Evolutionary conservation across 306 rosid genomes (phyloP).

Genomic region (Dalbergia oliveri): DNA sequence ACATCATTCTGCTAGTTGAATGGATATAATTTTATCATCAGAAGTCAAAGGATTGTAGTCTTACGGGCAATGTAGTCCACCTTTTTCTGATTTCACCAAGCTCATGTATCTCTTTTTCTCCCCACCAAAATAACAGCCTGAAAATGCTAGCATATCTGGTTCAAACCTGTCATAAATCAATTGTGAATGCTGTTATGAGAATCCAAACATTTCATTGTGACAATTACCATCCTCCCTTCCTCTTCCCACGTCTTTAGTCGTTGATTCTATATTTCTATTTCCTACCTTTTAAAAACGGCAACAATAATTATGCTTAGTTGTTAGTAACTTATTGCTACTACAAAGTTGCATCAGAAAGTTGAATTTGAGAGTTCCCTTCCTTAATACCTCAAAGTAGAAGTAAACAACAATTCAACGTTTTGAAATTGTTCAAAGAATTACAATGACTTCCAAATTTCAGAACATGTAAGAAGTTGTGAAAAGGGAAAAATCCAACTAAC

Average conservation of each 20-base stretch:
- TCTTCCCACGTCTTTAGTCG: conserved; percentile 17
- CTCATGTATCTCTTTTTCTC: conserved; percentile 89
- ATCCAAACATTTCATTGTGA: not conserved
- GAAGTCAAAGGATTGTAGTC: conserved; percentile 52
- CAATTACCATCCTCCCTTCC: not conserved
- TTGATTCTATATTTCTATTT: not conserved
- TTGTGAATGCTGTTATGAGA: conserved; percentile 35
- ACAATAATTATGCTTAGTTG: too few relatives aligned
- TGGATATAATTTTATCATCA: conserved; percentile 24
- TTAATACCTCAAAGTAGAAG: conserved; percentile 36
- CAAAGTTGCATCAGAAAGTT: not conserved
- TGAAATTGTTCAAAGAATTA: conserved; percentile 24
- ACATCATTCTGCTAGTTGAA: conserved; percentile 11
- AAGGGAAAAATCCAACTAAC: conserved; percentile 57
- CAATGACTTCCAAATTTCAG: conserved; percentile 30
- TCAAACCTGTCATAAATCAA: conserved; percentile 82
- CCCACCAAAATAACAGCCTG: conserved; percentile 99
- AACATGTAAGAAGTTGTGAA: conserved; percentile 14
- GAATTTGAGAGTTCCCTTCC: conserved; percentile 23
- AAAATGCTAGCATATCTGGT: conserved; percentile 99
- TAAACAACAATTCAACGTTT: conserved; percentile 38
- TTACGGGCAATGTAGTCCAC: conserved; percentile 97
- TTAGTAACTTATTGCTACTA: not conserved
- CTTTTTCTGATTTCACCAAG: conserved; percentile 96
- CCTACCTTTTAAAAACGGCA: too few relatives aligned